These are phyloP conservation scores for Tremella fuciformis DNA, from an alignment of 768 basidiomycete species.

Conservation along the genomic window DNA sequence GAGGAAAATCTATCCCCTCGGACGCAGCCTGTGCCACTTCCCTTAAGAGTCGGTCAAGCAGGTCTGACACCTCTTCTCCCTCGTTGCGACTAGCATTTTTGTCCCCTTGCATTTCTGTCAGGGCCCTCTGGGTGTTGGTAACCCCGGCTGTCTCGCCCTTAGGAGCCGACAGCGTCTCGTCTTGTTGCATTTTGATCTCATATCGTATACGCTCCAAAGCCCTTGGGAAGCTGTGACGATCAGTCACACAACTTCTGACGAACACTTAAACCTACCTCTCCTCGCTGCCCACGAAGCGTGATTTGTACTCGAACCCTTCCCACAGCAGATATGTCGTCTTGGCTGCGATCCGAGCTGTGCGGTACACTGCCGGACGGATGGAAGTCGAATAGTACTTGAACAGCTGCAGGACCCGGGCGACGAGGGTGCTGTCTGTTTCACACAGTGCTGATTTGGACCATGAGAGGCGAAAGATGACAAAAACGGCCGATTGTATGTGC, in stretches of 20 bases:
- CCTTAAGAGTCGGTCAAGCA: too few species aligned
- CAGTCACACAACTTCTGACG: not conserved
- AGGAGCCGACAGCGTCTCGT: not conserved
- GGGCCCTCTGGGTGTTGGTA: too few species aligned
- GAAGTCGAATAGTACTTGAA: not conserved
- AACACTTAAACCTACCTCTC: conserved; percentile 5
- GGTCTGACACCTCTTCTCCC: too few species aligned
- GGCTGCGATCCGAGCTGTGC: not conserved
- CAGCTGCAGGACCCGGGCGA: not conserved
- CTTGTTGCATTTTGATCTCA: conserved; percentile 1
- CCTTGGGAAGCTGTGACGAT: not conserved
- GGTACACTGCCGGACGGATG: not conserved
- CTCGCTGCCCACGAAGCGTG: conserved; percentile 3
- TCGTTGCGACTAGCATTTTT: too few species aligned
- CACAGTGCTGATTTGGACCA: not conserved
- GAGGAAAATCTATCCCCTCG: too few species aligned
- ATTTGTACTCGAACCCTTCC: not conserved
- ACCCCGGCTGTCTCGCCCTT: too few species aligned
- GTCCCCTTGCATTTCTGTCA: too few species aligned
- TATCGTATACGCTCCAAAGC: conserved; percentile 4
- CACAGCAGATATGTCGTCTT: not conserved
- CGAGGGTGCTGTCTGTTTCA: not conserved
- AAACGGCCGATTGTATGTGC: conserved; percentile 2
- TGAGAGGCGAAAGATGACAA: conserved; percentile 6
- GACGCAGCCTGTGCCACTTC: too few species aligned